These are phyloP conservation scores for Petasospora fabianii DNA, from an alignment of 1,139 yeast genomes.

Conservation along the genomic window DNA sequence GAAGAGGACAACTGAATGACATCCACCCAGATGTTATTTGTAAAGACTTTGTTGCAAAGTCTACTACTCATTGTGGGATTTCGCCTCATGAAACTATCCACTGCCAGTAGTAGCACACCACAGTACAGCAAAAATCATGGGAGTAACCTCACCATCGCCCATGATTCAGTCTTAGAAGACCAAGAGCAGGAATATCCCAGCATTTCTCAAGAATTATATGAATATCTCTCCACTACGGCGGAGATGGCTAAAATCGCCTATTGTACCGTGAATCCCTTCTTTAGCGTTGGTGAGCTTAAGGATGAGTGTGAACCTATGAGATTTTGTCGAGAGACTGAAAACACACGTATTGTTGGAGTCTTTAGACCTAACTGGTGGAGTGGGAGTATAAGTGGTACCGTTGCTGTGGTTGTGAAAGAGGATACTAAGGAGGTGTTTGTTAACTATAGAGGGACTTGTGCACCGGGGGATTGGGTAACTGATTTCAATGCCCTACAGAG, in stretches of 20 bases:
- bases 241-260: constrained; percentile 18
- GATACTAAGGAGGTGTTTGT: constrained; percentile 35
- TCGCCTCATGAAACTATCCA: too few species aligned
- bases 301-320: constrained; percentile 16
- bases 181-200: not conserved
- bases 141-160: too few species aligned
- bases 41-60: too few species aligned
- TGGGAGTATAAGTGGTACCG: constrained; percentile 39
- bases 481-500: constrained; percentile 38
- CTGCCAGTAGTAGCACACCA: too few species aligned
- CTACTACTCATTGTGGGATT: too few species aligned
- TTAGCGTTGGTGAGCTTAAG: constrained; percentile 11
- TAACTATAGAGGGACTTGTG: constrained; percentile 55
- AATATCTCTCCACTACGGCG: constrained; percentile 1
- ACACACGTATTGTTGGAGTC: constrained; percentile 8
- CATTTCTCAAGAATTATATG: not conserved
- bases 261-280: constrained; percentile 18
- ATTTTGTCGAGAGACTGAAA: constrained; percentile 11
- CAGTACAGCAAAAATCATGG: too few species aligned
- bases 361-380: constrained; percentile 21
- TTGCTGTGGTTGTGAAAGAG: constrained; percentile 42
- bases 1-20: too few species aligned
- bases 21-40: too few species aligned
- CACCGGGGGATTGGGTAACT: constrained; percentile 53
- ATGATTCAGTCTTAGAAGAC: too few species aligned